Evolutionary conservation across 306 rosid species (phyloP), one percentile per base, ranked within the genome.

Genomic region (Glycine tomentella): DNA sequence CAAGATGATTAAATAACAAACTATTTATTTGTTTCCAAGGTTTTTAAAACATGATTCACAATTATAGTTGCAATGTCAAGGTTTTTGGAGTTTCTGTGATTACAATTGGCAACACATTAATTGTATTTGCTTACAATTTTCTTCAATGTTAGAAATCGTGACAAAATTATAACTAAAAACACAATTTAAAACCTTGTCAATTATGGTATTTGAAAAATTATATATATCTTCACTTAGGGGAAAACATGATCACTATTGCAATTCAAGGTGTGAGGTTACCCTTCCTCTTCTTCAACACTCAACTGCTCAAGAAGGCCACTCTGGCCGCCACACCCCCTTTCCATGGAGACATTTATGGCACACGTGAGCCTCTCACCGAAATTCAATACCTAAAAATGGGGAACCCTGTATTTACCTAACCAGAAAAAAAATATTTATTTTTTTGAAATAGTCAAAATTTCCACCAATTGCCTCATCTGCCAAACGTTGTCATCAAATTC

Each of bases 351-450:
- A 57, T 64, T 85, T 20, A 52, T 9, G 74, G 4, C 40, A 53
- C 88, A 81, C 88, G 88, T 84, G 90, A 81, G 42, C 68, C 76
- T 25, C 31, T 80, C 80, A 77, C 85, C 80, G 17, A 84, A 77
- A 77, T 84, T 84, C 81, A 72, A 78, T 44, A 69, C 87, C 86
- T 77, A 70, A 87, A 84, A 68, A 4, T 52, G 76, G 70, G 72
- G 86, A 87, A 77, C 83, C n/a, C 80, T 62, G 44, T 15, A 65
- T 73, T 12, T 78, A 87, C 90, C 87, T 78, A 87, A 87, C 86
- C 87, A n/a, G n/a, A n/a, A n/a, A n/a, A n/a, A n/a, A n/a, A n/a
- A 5, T 25, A 31, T 20, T 20, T n/a, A n/a, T n/a, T n/a, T 25
- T 25, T 25, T 25, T 25, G 69, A 79, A 79, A 63, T 80, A 12